Conservation (phyloP, 352 stramenopile species). For the Globisporangium polare region DNA sequence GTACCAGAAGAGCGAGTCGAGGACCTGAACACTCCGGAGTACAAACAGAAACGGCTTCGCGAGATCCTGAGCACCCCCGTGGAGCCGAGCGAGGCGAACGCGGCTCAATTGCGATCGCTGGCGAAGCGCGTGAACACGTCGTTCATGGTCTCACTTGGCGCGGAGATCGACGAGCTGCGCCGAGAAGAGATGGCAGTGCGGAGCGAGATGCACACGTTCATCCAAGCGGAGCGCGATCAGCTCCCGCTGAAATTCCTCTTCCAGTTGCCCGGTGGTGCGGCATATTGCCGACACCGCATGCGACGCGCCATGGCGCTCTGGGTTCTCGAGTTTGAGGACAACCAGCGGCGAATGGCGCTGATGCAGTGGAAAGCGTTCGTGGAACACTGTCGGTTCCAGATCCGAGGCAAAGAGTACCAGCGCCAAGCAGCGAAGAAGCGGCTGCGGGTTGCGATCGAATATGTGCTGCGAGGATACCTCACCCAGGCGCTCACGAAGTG, state of each 20-base stretch:
- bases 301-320: slow-evolving; percentile 63
- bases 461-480: slow-evolving; percentile 58
- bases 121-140: slow-evolving; percentile 42
- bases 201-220: slow-evolving; percentile 39
- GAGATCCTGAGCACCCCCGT: slow-evolving; percentile 61
- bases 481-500: slow-evolving; percentile 59
- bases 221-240: slow-evolving; percentile 53
- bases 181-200: slow-evolving; percentile 37
- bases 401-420: slow-evolving; percentile 61
- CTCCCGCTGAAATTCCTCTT: slow-evolving; percentile 83
- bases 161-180: slow-evolving; percentile 34
- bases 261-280: slow-evolving; percentile 60
- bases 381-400: slow-evolving; percentile 48
- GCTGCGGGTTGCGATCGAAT: slow-evolving; percentile 61
- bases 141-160: slow-evolving; percentile 41
- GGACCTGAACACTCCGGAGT: slow-evolving; percentile 41
- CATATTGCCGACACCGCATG: slow-evolving; percentile 75
- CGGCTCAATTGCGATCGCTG: slow-evolving; percentile 34
- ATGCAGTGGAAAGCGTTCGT: slow-evolving; percentile 83
- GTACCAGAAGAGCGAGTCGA: slow-evolving; percentile 7
- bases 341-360: slow-evolving; percentile 64
- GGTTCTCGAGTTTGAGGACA: slow-evolving; percentile 70
- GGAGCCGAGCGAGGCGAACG: slow-evolving; percentile 45
- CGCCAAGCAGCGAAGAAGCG: slow-evolving; percentile 50
- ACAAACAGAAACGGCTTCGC: slow-evolving; percentile 53